Percentiles rank a stretch among this genome's conserved stretches.
Evolutionary conservation across 2,329 filamentous ascomycete species (phyloP).

Genomic region (Plenodomus biglobosus): DNA sequence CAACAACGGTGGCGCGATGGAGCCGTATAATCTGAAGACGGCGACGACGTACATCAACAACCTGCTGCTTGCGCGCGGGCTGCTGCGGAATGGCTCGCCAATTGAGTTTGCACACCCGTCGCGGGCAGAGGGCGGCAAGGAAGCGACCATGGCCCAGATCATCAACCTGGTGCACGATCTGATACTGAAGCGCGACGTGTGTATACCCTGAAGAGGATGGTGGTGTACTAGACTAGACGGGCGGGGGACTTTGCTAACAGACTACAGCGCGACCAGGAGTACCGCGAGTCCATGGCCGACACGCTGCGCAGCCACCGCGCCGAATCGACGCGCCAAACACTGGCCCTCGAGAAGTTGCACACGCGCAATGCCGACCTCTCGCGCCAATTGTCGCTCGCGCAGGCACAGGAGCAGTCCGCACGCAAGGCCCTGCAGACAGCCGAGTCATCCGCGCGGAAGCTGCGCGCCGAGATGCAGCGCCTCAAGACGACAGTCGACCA

Average conservation of each 20-base stretch:
- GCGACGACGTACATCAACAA: constrained; percentile 68
- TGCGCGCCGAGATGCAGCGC: constrained; percentile 81
- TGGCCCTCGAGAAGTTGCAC: constrained; percentile 64
- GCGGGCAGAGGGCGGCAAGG: constrained; percentile 61
- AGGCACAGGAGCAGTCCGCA: constrained; percentile 70
- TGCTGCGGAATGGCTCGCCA: constrained; percentile 64
- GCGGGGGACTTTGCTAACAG: constrained; percentile 9
- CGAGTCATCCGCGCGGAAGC: constrained; percentile 70
- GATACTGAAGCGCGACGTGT: constrained; percentile 83
- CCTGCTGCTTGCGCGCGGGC: constrained; percentile 63
- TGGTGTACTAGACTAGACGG: background rate
- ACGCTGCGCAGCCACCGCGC: constrained; percentile 75
- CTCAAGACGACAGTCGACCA: constrained; percentile 80
- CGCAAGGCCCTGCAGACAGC: constrained; percentile 71
- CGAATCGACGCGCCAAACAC: constrained; percentile 72
- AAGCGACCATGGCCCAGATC: constrained; percentile 76
- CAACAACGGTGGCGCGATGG: too few species aligned
- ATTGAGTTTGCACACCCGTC: constrained; percentile 82
- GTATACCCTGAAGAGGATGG: constrained; percentile 26
- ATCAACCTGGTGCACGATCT: constrained; percentile 95
- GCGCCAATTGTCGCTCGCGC: constrained; percentile 59
- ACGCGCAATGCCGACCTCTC: constrained; percentile 58
- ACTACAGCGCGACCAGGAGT: constrained; percentile 80
- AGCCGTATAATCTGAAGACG: constrained; percentile 58
- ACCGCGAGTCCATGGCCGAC: constrained; percentile 78